Percentiles rank a stretch among this genome's conserved stretches.
Conservation (phyloP, 768 basidiomycete species). For the Kwoniella newhampshirensis region DNA sequence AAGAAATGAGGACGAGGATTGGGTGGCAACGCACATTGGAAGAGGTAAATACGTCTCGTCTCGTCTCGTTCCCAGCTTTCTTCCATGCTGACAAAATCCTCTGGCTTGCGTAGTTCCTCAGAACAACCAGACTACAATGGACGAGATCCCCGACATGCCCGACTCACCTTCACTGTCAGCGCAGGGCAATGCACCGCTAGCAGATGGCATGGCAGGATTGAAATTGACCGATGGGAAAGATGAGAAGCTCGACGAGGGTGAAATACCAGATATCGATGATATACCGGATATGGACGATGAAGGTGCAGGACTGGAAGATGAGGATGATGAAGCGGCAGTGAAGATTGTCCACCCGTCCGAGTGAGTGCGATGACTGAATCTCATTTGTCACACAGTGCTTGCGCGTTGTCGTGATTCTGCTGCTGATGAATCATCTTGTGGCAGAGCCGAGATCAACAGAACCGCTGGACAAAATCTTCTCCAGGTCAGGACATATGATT, state of each 20-base stretch:
- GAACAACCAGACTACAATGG: constrained; percentile 28
- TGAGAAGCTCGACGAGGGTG: constrained; percentile 49
- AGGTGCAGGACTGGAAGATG: constrained; percentile 64
- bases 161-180: constrained; percentile 28
- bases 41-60: constrained; percentile 54
- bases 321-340: constrained; percentile 77
- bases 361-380: constrained; percentile 24
- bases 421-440: constrained; percentile 1
- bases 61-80: neutral
- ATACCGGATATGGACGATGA: constrained; percentile 99
- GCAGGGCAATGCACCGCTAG: constrained; percentile 3
- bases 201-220: constrained; percentile 24
- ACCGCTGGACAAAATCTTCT: constrained; percentile 77
- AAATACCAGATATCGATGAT: constrained; percentile 91
- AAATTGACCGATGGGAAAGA: constrained; percentile 28
- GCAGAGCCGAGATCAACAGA: constrained; percentile 45
- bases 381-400: too few species aligned
- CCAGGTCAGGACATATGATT: constrained; percentile 97
- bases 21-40: constrained; percentile 97
- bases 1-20: constrained; percentile 67
- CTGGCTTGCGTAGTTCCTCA: constrained; percentile 15
- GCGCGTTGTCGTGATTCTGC: constrained; percentile 3
- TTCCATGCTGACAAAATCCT: neutral
- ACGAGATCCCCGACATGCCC: constrained; percentile 50
- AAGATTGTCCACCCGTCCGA: constrained; percentile 40